Evolutionary conservation across 2,329 filamentous ascomycete species (phyloP).

Genomic region (Colletotrichum salicis): DNA sequence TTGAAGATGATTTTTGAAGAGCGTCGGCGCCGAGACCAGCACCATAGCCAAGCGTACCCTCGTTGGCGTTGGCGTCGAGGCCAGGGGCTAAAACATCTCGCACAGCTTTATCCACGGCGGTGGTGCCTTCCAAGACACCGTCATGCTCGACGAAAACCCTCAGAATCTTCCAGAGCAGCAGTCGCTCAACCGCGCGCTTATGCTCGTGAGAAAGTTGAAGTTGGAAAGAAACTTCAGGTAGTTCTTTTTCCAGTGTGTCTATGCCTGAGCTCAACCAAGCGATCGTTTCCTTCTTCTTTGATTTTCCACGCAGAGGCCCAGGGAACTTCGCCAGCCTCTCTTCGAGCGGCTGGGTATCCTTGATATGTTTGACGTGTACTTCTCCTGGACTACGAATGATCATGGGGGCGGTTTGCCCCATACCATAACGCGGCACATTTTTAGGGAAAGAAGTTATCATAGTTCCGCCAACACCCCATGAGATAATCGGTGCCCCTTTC

Average conservation of each 20-base stretch:
- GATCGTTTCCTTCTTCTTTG: slow-evolving; percentile 93
- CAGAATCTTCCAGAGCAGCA: slow-evolving; percentile 88
- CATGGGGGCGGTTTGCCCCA: slow-evolving; percentile 77
- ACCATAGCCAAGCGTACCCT: slow-evolving; percentile 40
- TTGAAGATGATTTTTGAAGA: slow-evolving; percentile 40
- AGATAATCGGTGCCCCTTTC: slow-evolving; percentile 88
- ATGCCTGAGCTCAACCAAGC: slow-evolving; percentile 85
- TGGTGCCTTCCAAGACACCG: slow-evolving; percentile 79
- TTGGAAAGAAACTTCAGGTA: slow-evolving; percentile 58
- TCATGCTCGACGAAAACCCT: slow-evolving; percentile 87
- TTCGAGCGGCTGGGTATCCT: slow-evolving; percentile 75
- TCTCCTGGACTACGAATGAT: slow-evolving; percentile 86
- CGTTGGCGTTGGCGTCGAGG: slow-evolving; percentile 44
- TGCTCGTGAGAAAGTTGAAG: slow-evolving; percentile 67
- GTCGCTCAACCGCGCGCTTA: slow-evolving; percentile 81
- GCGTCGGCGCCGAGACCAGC: slow-evolving; percentile 39
- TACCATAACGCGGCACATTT: slow-evolving; percentile 85
- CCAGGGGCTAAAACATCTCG: slow-evolving; percentile 77
- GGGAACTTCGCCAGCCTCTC: slow-evolving; percentile 85
- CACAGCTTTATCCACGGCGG: slow-evolving; percentile 78
- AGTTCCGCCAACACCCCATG: slow-evolving; percentile 87
- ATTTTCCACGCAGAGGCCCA: slow-evolving; percentile 87
- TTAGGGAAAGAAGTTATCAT: slow-evolving; percentile 89
- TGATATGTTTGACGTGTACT: slow-evolving; percentile 80
- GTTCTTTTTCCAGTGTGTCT: slow-evolving; percentile 73